Base-by-base conservation (phyloP, 768 basidiomycete species). In the Calocybe gangraenosa region DNA sequence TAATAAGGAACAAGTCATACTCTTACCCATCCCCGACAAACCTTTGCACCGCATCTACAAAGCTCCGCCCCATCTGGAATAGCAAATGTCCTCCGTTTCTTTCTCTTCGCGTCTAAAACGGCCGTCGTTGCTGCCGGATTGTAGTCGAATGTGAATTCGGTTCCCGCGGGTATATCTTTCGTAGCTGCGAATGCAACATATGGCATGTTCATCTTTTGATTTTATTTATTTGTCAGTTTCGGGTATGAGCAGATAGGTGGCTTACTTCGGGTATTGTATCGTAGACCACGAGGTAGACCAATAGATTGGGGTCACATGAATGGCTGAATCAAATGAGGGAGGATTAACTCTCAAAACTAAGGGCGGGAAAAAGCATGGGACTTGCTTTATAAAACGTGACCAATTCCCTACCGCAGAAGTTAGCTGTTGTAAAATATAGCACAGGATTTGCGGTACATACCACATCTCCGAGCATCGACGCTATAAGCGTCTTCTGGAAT, bases 321-420 rank as follows among this genome's bases (percentile, higher is more conserved):
- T 87, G 85, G 52, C 84, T 87, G 52, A n/a, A n/a, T n/a, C n/a
- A n/a, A n/a, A n/a, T n/a, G n/a, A 23, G n/a, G 21, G 31, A 34
- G 7, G 11, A 36, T 9, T 44, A 25, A 9, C 3, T n/a, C n/a
- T n/a, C n/a, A n/a, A 11, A 9, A 31, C 3, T 14, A 7, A 19
- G 15, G 21, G 17, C n/a, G 13, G 20, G 32, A 25, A 11, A 31
- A 2, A 4, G 33, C 20, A 32, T 25, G 17, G 20, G 9, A 59
- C 80, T 47, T 51, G 84, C 84, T 87, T 87, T 23, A 87, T 66
- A 49, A 87, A 87, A 3, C 84, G 73, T 7, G 83, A 82, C 85
- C 85, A 87, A 52, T 87, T 87, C 6, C 85, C 84, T 85, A 11
- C 13, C 19, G n/a, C n/a, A 28, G 40, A n/a, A 3, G 39, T 40